Base-by-base conservation (phyloP, 495 filamentous ascomycete species). In the Penicillium ucsense region DNA sequence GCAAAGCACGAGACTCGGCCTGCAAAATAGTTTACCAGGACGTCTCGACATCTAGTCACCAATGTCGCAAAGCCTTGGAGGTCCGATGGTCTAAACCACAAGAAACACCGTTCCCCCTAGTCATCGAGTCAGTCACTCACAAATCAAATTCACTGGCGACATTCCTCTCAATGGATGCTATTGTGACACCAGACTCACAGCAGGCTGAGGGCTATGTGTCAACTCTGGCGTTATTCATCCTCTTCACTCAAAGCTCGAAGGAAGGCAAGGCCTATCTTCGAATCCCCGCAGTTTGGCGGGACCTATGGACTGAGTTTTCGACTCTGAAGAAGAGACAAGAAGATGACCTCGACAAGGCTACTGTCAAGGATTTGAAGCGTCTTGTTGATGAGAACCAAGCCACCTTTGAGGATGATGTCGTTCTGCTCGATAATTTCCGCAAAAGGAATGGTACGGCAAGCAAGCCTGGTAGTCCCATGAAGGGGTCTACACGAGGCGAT, bases 161-260 rank as follows among this genome's bases (percentile, higher is more conserved):
- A 3, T 72, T 65, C 44, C 77, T 89, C 46, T 84, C 82, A 34
- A 95, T 95, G 89, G 72, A 68, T 8, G 68, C 75, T 0, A 61
- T 94, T 36, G 80, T 88, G n/a, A 84, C 89, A 7, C 82, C 88
- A 0, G 84, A 84, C 38, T 39, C 72, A 2, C 79, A 81, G 51
- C 92, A 98, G 60, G 89, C 91, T 6, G 89, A 96, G 62, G 79
- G 80, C 6, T 96, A 82, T 54, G 78, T 94, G 38, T 86, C 87
- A 4, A 95, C 90, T 2, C 72, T 81, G 27, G 88, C 82, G 11
- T 66, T 97, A 9, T 94, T 92, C 60, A 71, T 85, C 27, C 65
- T 97, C 2, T 95, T 89, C 51, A 76, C 80, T 4, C 73, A 77
- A 12, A 89, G 77, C 28, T 75, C 77, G 3, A 91, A 85, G 57